A percentile compares a stretch with the other conserved stretches of the same genome.
These are phyloP conservation scores for Kernera saxatilis DNA, from an alignment of 345 rosid genomes.

Conservation along the genomic window DNA sequence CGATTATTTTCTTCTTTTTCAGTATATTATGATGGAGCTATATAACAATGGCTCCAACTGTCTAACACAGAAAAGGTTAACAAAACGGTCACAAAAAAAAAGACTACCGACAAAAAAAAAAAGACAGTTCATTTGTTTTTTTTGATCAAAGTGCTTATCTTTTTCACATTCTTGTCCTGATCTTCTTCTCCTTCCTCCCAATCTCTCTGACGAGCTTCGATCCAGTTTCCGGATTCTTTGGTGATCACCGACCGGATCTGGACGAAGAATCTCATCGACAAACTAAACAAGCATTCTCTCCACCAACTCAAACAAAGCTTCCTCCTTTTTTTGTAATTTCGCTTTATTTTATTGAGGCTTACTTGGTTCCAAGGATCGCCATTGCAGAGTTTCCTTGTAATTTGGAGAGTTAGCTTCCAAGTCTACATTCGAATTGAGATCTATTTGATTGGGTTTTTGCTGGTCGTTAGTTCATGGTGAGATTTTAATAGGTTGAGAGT, in stretches of 20 bases:
- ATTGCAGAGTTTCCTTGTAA: constrained; percentile 14
- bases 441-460: neutral
- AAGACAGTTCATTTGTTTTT: constrained; percentile 2
- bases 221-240: constrained; percentile 12
- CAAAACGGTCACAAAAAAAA: constrained; percentile 24
- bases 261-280: neutral
- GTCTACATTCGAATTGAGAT: neutral
- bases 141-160: constrained; percentile 16
- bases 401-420: neutral
- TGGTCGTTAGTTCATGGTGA: neutral
- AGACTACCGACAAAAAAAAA: constrained; percentile 29
- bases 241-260: constrained; percentile 25
- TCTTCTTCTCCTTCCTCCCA: constrained; percentile 19
- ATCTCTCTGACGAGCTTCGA: constrained; percentile 16
- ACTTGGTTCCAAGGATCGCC: constrained; percentile 6
- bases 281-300: constrained; percentile 12
- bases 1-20: neutral
- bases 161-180: constrained; percentile 22
- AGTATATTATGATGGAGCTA: neutral
- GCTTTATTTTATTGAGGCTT: neutral
- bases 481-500: neutral
- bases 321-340: neutral
- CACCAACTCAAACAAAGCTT: constrained; percentile 4
- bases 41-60: constrained; percentile 24
- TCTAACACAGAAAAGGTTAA: constrained; percentile 21